Evolutionary conservation across 495 filamentous ascomycete genomes (phyloP), one percentile per base, ranked within the genome.

Genomic region (Viridothelium virens): DNA sequence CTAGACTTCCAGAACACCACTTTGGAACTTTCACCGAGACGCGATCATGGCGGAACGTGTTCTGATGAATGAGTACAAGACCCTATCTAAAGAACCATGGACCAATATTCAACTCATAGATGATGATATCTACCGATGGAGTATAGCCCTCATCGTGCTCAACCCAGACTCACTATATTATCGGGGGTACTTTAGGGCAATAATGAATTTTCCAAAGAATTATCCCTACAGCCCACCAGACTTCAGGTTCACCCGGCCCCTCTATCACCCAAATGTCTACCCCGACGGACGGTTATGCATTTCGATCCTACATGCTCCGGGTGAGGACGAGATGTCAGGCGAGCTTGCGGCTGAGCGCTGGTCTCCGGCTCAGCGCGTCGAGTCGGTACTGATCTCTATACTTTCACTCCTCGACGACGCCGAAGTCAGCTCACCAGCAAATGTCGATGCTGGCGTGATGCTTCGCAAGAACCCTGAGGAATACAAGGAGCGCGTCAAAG

Each of bases 211-310:
- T 72, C 87, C 90, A 33, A 79, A 84, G 65, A 91, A 96, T 71
- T 98, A 97, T 79, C 94, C 94, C 1, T 96, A 90, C 76, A 79
- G 83, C 38, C 94, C 94, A n/a, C 71, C 71, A 77, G 89, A 89
- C 73, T 98, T 98, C 79, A 86, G 87, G 62, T 97, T 98, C 81
- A 73, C 84, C 16, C 82, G 86, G 9, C 89, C 92, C 33, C 82
- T 92, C 56, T 91, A 87, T 76, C 94, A 98, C 77, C 94, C 94
- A 5, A 98, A 98, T 74, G 86, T 98, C 74, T 96, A 97, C 77
- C 75, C 83, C 7, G 89, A 96, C 75, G 94, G 94, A 70, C 87
- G 87, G 64, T 83, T 97, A 18, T 97, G 94, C 80, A 97, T 98
- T 74, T 96, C 92, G 48, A 98, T 98, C 71, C 85, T 98, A 3